Percentiles rank a stretch among this genome's conserved stretches.
phyloP scores from a whole-genome alignment of 345 rosid species.

The Dimocarpus longan region DNA sequence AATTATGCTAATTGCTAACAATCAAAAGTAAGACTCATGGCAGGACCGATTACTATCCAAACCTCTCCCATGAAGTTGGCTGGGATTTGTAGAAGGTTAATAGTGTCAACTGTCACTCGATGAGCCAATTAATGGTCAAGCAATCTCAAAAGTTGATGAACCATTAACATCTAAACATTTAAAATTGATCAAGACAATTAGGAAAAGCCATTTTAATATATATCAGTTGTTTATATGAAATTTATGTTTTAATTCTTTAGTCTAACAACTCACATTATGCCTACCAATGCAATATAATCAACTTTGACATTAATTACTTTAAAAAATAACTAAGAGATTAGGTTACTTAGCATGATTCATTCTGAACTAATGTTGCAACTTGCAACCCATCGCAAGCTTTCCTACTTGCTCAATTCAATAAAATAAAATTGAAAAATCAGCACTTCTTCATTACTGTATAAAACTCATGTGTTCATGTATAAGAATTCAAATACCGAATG shows the following conservation, averaged over 20 bases:
- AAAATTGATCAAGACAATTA: not conserved
- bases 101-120: not conserved
- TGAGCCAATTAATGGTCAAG: not conserved
- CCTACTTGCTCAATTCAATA: constrained; percentile 49
- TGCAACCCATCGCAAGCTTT: constrained; percentile 47
- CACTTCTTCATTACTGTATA: not conserved
- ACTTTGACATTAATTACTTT: not conserved
- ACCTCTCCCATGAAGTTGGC: no score
- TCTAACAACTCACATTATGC: no score
- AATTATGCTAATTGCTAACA: no score
- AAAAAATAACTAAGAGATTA: not conserved
- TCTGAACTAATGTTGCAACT: constrained; percentile 13
- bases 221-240: no score
- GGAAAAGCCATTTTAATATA: not conserved
- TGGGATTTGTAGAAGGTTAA: no score
- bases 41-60: no score
- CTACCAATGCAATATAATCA: no score
- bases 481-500: not conserved
- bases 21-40: no score
- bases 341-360: constrained; percentile 7
- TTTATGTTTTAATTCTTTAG: no score
- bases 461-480: not conserved
- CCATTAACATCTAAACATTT: not conserved
- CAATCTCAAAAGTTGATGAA: not conserved
- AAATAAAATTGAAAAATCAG: constrained; percentile 41